Conservation (phyloP, 495 filamentous ascomycete genomes). For the Hyphodiscus hymeniophilus region DNA sequence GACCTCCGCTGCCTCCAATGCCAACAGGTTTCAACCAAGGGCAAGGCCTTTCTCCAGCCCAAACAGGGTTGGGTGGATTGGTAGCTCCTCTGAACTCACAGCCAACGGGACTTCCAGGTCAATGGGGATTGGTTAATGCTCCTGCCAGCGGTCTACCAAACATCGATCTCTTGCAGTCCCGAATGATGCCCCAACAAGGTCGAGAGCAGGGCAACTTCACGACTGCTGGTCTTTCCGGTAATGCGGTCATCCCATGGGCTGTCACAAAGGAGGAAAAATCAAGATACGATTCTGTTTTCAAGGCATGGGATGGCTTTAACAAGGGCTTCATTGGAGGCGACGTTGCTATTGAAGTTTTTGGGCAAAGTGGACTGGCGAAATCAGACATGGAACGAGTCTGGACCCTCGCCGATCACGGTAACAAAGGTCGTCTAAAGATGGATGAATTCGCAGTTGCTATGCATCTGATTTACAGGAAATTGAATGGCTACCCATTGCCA, state of each 20-base stretch:
- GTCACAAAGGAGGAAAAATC: constrained; percentile 99
- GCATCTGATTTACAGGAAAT: constrained; percentile 96
- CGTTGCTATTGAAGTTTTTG: constrained; percentile 93
- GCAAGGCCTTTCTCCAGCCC: constrained; percentile 53
- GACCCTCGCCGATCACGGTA: constrained; percentile 89
- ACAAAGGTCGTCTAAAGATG: constrained; percentile 88
- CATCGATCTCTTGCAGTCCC: constrained; percentile 85
- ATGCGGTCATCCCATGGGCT: constrained; percentile 94
- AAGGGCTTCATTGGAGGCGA: constrained; percentile 92
- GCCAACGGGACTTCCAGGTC: constrained; percentile 91
- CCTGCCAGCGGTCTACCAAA: constrained; percentile 86
- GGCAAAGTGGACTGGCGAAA: constrained; percentile 89
- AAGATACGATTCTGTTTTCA: constrained; percentile 91
- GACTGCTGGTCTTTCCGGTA: constrained; percentile 81
- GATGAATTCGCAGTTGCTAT: constrained; percentile 99
- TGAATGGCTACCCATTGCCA: constrained; percentile 94
- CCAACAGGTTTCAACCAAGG: constrained; percentile 67
- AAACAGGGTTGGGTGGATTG: constrained; percentile 41
- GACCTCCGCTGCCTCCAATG: constrained; percentile 93
- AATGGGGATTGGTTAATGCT: constrained; percentile 96
- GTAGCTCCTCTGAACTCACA: constrained; percentile 71
- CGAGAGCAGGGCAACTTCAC: constrained; percentile 80
- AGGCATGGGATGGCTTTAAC: constrained; percentile 90
- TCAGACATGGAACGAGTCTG: constrained; percentile 86
- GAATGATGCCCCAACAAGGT: constrained; percentile 97